Base-by-base conservation (phyloP, 1,284 basidiomycete species). In the Puccinia triticina region DNA sequence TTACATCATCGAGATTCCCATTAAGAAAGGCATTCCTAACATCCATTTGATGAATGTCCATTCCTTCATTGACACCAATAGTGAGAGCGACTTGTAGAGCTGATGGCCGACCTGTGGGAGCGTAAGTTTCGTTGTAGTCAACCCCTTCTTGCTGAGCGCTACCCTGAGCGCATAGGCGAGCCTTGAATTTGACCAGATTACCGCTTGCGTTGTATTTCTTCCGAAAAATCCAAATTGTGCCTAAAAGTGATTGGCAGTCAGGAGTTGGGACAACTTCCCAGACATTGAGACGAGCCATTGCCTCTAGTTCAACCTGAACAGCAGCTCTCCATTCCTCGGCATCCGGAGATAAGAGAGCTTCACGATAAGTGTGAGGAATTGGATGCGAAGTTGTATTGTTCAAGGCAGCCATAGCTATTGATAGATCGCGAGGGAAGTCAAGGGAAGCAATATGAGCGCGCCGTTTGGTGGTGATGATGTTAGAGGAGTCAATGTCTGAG, bases 241-340 rank as follows among this genome's bases (percentile, higher is more conserved):
- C 43, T 2, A 77, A 23, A n/a, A 48, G 43, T 18, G 40, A 23
- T 1, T 21, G 23, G 10, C 43, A 34, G 43, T 26, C 4, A 8
- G 75, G 75, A 32, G 66, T 64, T 2, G 50, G 53, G 4, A 64
- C 75, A 26, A 77, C 26, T 16, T 59, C 37, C 59, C 75, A 64
- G 14, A 40, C 32, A 29, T 26, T 26, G 16, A 67, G 64, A 5
- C 26, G 61, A 5, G 4, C 14, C 61, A 64, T 64, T 3, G 61
- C 61, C 3, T 14, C 61, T 5, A 64, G 61, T 29, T 64, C 61
- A 64, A 67, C 23, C 34, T 37, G 16, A 11, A 67, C 29, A 11
- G 21, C 64, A n/a, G 34, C 14, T 14, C 4, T n/a, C 64, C 64
- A 67, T 10, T 37, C 32, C 1, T 2, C 8, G 12, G 18, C 5